These are phyloP conservation scores for Colletotrichum tabaci DNA, from an alignment of 2,329 filamentous ascomycete species.

Conservation along the genomic window DNA sequence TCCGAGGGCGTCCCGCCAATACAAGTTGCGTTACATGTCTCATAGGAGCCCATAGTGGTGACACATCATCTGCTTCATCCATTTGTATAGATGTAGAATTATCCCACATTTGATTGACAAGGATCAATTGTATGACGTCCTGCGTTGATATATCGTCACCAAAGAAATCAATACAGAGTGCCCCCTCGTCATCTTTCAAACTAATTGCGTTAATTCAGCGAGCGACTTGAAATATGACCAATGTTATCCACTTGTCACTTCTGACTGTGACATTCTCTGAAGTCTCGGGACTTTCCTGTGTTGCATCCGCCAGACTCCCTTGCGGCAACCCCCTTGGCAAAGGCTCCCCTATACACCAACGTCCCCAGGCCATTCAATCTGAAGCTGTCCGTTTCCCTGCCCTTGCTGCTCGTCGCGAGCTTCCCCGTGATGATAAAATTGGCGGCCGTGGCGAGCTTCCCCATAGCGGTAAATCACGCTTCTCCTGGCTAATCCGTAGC, in stretches of 20 bases:
- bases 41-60: background rate
- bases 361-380: no score
- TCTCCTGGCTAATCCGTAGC: background rate
- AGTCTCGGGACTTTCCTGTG: no score
- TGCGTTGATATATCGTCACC: background rate
- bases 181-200: background rate
- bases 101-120: background rate
- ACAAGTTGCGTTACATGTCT: background rate
- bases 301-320: no score
- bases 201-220: background rate
- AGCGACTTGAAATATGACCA: background rate
- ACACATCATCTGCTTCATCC: background rate
- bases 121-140: no score
- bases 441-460: background rate
- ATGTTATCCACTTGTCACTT: background rate
- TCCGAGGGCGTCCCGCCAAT: conserved; percentile 23
- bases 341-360: no score
- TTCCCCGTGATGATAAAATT: no score
- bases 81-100: no score
- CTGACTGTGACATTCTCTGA: no score
- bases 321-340: no score
- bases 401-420: no score
- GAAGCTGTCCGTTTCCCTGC: no score
- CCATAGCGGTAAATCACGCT: background rate
- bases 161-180: background rate